phyloP scores from a whole-genome alignment of 768 basidiomycete genomes.

The Auriscalpium orientale region DNA sequence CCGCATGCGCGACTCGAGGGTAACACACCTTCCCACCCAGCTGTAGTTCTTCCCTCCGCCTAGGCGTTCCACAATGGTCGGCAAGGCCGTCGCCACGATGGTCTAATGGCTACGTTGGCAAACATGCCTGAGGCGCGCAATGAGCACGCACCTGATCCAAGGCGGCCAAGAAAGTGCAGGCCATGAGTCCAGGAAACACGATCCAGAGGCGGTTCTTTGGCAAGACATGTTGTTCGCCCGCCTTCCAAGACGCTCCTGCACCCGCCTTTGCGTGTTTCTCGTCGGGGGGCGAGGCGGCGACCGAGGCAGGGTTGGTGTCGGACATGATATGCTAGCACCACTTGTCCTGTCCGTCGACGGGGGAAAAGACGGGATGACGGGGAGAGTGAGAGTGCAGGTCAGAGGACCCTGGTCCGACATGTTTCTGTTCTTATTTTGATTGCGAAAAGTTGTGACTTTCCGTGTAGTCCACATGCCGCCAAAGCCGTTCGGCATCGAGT shows the following conservation, averaged over 20 bases:
- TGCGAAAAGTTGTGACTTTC: no score
- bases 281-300: no score
- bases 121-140: neutral
- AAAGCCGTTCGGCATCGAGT: no score
- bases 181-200: conserved; percentile 39
- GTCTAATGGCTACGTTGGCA: conserved; percentile 21
- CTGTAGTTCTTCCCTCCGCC: conserved; percentile 38
- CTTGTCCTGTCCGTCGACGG: no score
- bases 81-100: conserved; percentile 42
- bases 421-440: no score
- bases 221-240: conserved; percentile 32
- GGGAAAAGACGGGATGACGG: no score
- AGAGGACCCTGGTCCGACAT: no score
- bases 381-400: no score
- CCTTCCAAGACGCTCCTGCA: conserved; percentile 32
- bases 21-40: conserved; percentile 39
- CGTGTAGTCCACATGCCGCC: no score
- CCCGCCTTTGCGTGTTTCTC: neutral
- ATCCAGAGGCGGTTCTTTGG: conserved; percentile 35
- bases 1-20: neutral
- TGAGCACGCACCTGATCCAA: conserved; percentile 33
- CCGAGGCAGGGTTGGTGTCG: no score
- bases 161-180: conserved; percentile 36
- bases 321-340: no score
- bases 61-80: conserved; percentile 39